Percentiles rank a stretch among this genome's conserved stretches.
Conservation (phyloP, 768 basidiomycete genomes). For the Leccinum rimulosum region DNA sequence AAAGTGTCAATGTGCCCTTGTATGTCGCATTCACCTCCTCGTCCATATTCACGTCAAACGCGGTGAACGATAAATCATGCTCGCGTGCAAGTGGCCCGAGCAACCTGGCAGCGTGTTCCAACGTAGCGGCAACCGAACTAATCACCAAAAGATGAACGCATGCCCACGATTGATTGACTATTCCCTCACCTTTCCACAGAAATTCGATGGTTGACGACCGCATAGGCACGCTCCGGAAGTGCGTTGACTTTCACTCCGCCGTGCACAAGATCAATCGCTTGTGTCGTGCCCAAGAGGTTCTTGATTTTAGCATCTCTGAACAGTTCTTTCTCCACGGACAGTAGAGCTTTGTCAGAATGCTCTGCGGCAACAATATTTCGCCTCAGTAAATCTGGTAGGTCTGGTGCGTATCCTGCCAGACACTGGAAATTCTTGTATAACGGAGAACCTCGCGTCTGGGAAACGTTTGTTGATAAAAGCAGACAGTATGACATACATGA, state of each 20-base stretch:
- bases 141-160: neutral
- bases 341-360: conserved; percentile 50
- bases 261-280: conserved; percentile 71
- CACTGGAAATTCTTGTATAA: conserved; percentile 64
- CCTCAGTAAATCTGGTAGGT: conserved; percentile 48
- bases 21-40: conserved; percentile 29
- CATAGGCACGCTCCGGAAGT: conserved; percentile 70
- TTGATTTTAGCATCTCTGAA: conserved; percentile 39
- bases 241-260: conserved; percentile 76
- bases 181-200: conserved; percentile 50
- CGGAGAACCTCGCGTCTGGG: conserved; percentile 53
- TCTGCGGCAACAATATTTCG: conserved; percentile 46
- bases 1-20: conserved; percentile 49
- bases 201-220: conserved; percentile 72
- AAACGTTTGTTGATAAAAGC: neutral
- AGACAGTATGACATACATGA: neutral
- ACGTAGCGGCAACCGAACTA: conserved; percentile 41
- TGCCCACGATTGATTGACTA: neutral
- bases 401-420: conserved; percentile 56
- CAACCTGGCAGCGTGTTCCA: conserved; percentile 43
- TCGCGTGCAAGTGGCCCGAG: conserved; percentile 43
- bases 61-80: conserved; percentile 57
- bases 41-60: conserved; percentile 49
- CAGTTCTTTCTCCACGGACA: conserved; percentile 45
- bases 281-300: conserved; percentile 64